phyloP scores from a whole-genome alignment of 495 filamentous ascomycete species.

The Viridothelium virens region DNA sequence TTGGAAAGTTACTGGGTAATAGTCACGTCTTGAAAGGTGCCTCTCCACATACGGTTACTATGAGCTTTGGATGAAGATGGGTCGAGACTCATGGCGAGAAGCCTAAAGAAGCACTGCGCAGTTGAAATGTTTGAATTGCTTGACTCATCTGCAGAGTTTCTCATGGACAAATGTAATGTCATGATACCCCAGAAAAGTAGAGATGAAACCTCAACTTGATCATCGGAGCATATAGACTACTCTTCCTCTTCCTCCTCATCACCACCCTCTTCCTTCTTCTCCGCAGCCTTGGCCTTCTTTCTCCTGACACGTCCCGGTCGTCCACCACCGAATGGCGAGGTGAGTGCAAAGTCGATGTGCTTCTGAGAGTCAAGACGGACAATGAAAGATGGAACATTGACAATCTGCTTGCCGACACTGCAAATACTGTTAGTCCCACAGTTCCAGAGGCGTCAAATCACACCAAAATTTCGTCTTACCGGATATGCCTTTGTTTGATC shows the following conservation, averaged over 20 bases:
- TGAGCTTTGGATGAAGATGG: too few relatives aligned
- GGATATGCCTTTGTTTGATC: slow-evolving; percentile 98
- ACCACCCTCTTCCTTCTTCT: slow-evolving; percentile 76
- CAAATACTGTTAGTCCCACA: neutral
- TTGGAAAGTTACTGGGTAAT: neutral
- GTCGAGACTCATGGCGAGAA: too few relatives aligned
- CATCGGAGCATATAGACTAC: slow-evolving; percentile 13
- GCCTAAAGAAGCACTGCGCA: neutral
- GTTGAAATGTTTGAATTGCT: neutral
- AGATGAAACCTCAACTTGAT: too few relatives aligned
- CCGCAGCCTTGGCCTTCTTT: slow-evolving; percentile 97
- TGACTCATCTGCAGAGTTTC: neutral
- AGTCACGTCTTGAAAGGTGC: too few relatives aligned
- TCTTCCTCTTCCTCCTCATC: slow-evolving; percentile 91
- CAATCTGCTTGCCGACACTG: slow-evolving; percentile 98
- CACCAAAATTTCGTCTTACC: slow-evolving; percentile 38
- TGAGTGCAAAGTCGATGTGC: slow-evolving; percentile 99
- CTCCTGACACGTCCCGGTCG: slow-evolving; percentile 92
- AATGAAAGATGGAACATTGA: slow-evolving; percentile 98
- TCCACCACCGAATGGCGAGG: slow-evolving; percentile 94
- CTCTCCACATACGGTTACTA: too few relatives aligned
- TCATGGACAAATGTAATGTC: neutral
- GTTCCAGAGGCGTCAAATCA: neutral
- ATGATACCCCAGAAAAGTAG: too few relatives aligned
- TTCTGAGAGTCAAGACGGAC: slow-evolving; percentile 99